Conservation (phyloP, 768 basidiomycete species). For the Leccinum arenicola region DNA sequence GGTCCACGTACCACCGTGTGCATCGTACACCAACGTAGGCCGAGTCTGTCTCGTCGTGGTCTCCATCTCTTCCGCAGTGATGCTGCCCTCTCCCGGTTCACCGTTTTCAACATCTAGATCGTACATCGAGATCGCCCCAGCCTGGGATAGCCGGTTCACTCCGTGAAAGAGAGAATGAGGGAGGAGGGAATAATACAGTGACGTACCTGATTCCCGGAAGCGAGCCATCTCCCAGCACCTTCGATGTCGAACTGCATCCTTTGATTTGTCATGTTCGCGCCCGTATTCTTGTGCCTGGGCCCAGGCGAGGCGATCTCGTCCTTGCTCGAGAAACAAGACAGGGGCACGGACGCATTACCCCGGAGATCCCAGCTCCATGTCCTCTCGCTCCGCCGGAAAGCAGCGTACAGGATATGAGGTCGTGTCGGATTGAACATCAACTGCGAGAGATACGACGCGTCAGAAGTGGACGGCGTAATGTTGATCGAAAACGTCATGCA, state of each 20-base stretch:
- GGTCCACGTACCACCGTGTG: conserved; percentile 52
- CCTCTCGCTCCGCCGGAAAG: conserved; percentile 58
- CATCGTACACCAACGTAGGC: conserved; percentile 42
- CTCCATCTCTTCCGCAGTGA: neutral
- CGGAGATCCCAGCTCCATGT: conserved; percentile 84
- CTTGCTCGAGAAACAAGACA: conserved; percentile 33
- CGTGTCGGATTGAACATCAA: conserved; percentile 72
- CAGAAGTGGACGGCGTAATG: neutral
- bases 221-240: conserved; percentile 57
- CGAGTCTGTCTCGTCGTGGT: conserved; percentile 9
- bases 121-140: conserved; percentile 59
- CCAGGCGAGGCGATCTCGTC: neutral
- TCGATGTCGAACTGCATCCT: conserved; percentile 78
- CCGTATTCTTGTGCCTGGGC: conserved; percentile 22
- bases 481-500: conserved; percentile 19
- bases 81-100: conserved; percentile 2
- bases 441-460: conserved; percentile 33
- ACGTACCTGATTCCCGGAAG: conserved; percentile 66
- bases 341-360: conserved; percentile 43
- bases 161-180: neutral
- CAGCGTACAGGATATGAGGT: conserved; percentile 74
- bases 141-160: conserved; percentile 34
- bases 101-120: conserved; percentile 35
- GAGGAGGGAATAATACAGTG: neutral
- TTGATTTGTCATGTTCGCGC: conserved; percentile 60